These are phyloP conservation scores for Takakia lepidozioides DNA, from an alignment of 225 moss, liverwort and hornwort genomes.

Conservation along the genomic window DNA sequence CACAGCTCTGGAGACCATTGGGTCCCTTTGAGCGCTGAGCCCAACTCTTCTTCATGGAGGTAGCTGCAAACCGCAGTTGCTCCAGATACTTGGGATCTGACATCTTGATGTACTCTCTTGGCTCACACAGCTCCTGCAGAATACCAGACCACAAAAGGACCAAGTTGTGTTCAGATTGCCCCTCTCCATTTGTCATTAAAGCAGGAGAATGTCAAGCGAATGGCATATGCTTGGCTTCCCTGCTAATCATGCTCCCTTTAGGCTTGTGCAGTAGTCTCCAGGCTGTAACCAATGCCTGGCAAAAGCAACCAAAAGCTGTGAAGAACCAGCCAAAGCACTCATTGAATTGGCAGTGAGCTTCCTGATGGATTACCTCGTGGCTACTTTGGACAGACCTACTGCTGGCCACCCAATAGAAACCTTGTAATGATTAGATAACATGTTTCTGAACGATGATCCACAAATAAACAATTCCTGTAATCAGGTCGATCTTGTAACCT, in stretches of 20 bases:
- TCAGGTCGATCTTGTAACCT: background rate
- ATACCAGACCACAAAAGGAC: background rate
- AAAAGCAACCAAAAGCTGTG: background rate
- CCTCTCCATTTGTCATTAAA: background rate
- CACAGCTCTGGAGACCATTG: slow-evolving; percentile 11
- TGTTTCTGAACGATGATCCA: background rate
- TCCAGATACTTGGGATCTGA: slow-evolving; percentile 30
- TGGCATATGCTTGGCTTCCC: too few species aligned
- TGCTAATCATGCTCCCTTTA: too few species aligned
- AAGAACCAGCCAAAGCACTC: too few species aligned
- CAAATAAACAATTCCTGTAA: background rate
- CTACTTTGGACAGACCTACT: too few species aligned
- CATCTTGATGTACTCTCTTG: slow-evolving; percentile 38
- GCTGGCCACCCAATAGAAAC: background rate
- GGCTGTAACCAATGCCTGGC: background rate
- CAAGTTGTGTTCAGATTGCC: background rate
- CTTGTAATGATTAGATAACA: background rate
- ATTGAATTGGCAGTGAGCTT: too few species aligned
- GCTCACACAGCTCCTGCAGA: slow-evolving; percentile 41
- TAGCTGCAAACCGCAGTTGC: slow-evolving; percentile 26
- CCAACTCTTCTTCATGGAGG: slow-evolving; percentile 38
- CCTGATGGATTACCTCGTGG: too few species aligned
- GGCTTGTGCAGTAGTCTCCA: too few species aligned
- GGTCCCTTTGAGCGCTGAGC: slow-evolving; percentile 12
- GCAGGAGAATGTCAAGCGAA: too few species aligned